These are phyloP conservation scores for Cytospora piceicola DNA, from an alignment of 2,329 filamentous ascomycete species.

Conservation along the genomic window DNA sequence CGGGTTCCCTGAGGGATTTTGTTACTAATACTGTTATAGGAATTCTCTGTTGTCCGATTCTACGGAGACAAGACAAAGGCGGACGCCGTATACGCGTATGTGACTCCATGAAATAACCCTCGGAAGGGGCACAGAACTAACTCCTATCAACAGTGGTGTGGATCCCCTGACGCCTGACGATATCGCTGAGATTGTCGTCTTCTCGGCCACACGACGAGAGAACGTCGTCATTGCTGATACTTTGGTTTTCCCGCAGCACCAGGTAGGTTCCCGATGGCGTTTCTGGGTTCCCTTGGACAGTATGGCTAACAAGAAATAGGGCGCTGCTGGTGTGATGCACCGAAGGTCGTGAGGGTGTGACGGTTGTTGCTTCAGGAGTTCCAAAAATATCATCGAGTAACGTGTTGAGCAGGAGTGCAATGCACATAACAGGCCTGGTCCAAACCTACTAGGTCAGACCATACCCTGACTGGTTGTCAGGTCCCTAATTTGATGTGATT, in stretches of 20 bases:
- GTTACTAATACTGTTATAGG: conserved; percentile 47
- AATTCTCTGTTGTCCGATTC: conserved; percentile 88
- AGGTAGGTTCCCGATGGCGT: conserved; percentile 59
- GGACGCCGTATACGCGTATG: conserved; percentile 83
- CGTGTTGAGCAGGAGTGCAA: neutral
- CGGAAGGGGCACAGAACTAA: neutral
- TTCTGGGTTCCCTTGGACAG: neutral
- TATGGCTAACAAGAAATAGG: conserved; percentile 23
- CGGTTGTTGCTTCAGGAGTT: neutral
- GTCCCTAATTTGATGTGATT: neutral
- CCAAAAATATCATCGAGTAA: neutral
- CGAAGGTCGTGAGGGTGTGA: conserved; percentile 21
- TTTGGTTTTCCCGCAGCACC: conserved; percentile 85
- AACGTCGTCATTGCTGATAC: conserved; percentile 92
- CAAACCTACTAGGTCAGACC: neutral
- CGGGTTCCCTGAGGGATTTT: neutral
- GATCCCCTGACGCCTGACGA: conserved; percentile 88
- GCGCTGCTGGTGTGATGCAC: conserved; percentile 25
- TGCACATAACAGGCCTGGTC: neutral
- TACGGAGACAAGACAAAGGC: conserved; percentile 88
- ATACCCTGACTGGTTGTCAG: neutral
- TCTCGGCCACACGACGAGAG: conserved; percentile 79
- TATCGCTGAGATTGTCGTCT: conserved; percentile 89
- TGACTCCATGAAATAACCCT: conserved; percentile 27
- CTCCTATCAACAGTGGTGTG: conserved; percentile 57